Conservation (phyloP, 2,329 filamentous ascomycete genomes). For the Ceratocystis variospora region DNA sequence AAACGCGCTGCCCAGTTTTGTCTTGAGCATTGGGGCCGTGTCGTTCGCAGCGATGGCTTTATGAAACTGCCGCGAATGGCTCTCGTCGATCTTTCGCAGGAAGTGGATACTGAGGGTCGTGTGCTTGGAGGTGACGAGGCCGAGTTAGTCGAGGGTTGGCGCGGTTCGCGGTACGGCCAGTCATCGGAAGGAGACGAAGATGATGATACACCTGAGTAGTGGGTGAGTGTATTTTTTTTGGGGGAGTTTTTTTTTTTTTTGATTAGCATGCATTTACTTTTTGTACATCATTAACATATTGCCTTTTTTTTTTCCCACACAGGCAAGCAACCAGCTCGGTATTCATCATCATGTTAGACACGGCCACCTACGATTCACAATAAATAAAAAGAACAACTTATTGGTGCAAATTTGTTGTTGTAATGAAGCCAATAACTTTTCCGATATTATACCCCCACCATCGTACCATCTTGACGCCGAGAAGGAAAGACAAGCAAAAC, state of each 20-base stretch:
- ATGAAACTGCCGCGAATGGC: conserved; percentile 62
- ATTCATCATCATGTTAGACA: neutral
- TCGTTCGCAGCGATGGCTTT: conserved; percentile 83
- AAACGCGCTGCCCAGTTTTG: conserved; percentile 79
- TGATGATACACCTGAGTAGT: conserved; percentile 42
- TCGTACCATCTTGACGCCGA: conserved; percentile 5
- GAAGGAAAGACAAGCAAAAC: conserved; percentile 1
- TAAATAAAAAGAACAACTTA: neutral
- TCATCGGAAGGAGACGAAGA: conserved; percentile 40
- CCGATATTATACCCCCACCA: conserved; percentile 6
- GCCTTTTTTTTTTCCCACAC: neutral
- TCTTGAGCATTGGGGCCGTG: conserved; percentile 84
- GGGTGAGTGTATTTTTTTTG: conserved; percentile 21
- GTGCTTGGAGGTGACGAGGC: conserved; percentile 81
- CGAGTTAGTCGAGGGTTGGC: conserved; percentile 39
- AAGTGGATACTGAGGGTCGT: conserved; percentile 84
- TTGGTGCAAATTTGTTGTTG: neutral
- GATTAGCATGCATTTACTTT: neutral
- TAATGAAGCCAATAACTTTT: conserved; percentile 9
- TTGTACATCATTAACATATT: neutral
- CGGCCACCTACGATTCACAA: neutral
- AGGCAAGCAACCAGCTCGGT: neutral
- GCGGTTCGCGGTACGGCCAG: conserved; percentile 29
- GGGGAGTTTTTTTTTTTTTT: neutral
- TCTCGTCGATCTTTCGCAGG: conserved; percentile 81